phyloP scores from a whole-genome alignment of 2,329 filamentous ascomycete species.

The Huntiella omanensis region DNA sequence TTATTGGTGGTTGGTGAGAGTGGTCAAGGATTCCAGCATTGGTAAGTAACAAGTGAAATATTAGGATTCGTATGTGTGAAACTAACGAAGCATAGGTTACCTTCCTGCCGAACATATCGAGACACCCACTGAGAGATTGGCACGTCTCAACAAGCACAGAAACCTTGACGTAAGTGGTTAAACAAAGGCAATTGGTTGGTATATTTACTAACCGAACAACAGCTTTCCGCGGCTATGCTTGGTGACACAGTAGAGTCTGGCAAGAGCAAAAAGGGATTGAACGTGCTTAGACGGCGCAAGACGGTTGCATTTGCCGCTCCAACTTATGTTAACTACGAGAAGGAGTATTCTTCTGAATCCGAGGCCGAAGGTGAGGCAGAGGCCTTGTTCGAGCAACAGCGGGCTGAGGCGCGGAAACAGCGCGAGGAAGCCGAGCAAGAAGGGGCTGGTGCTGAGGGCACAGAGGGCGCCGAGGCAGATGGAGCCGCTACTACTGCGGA shows the following conservation, averaged over 20 bases:
- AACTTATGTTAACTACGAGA: slow-evolving; percentile 74
- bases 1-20: slow-evolving; percentile 97
- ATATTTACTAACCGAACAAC: background rate
- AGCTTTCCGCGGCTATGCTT: slow-evolving; percentile 45
- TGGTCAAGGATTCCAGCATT: slow-evolving; percentile 96
- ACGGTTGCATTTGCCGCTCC: slow-evolving; percentile 71
- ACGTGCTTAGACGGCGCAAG: slow-evolving; percentile 69
- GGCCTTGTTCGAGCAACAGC: slow-evolving; percentile 20
- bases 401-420: slow-evolving; percentile 17
- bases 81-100: slow-evolving; percentile 43
- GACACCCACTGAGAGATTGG: slow-evolving; percentile 84
- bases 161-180: slow-evolving; percentile 69
- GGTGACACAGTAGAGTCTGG: slow-evolving; percentile 52
- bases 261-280: slow-evolving; percentile 26
- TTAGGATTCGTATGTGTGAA: background rate
- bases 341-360: slow-evolving; percentile 58
- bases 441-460: slow-evolving; percentile 13
- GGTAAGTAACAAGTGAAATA: slow-evolving; percentile 22
- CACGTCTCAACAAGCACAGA: slow-evolving; percentile 87
- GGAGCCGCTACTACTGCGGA: slow-evolving; percentile 14
- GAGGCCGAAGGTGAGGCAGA: slow-evolving; percentile 41
- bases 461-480: background rate
- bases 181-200: background rate
- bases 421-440: slow-evolving; percentile 16
- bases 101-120: slow-evolving; percentile 96